phyloP scores from a whole-genome alignment of 2,329 filamentous ascomycete genomes.

The Emmonsiellopsis sp. region DNA sequence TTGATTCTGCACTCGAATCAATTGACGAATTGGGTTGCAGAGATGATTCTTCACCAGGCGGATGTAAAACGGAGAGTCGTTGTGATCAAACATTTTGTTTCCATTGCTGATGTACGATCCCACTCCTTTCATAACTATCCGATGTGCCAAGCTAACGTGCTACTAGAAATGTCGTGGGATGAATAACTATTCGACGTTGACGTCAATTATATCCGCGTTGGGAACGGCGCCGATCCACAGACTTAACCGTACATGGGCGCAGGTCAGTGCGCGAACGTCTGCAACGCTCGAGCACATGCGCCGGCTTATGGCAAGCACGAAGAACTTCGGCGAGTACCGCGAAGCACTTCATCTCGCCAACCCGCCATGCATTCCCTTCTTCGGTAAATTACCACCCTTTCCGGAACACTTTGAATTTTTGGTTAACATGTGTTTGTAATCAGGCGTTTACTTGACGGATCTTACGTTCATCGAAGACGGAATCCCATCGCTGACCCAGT shows the following conservation, averaged over 20 bases:
- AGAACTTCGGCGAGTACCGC: constrained; percentile 96
- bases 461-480: constrained; percentile 98
- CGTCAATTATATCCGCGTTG: constrained; percentile 92
- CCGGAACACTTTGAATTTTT: not conserved
- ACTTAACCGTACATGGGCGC: constrained; percentile 85
- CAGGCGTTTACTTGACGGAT: constrained; percentile 93
- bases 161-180: constrained; percentile 77
- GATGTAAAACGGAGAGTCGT: constrained; percentile 94
- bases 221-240: constrained; percentile 92
- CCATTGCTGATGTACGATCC: constrained; percentile 71
- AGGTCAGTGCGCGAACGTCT: constrained; percentile 78
- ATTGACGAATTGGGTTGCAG: constrained; percentile 97
- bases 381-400: constrained; percentile 52
- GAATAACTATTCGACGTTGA: constrained; percentile 96
- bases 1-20: constrained; percentile 97
- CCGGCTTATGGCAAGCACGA: constrained; percentile 89
- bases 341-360: constrained; percentile 87
- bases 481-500: constrained; percentile 92
- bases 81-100: constrained; percentile 96
- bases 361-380: constrained; percentile 95
- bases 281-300: constrained; percentile 81
- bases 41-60: constrained; percentile 92
- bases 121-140: constrained; percentile 6
- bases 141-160: not conserved
- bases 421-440: constrained; percentile 11